Evolutionary conservation across 192 early-diverging fungal genomes (phyloP).

Genomic region (Geranomyces variabilis): DNA sequence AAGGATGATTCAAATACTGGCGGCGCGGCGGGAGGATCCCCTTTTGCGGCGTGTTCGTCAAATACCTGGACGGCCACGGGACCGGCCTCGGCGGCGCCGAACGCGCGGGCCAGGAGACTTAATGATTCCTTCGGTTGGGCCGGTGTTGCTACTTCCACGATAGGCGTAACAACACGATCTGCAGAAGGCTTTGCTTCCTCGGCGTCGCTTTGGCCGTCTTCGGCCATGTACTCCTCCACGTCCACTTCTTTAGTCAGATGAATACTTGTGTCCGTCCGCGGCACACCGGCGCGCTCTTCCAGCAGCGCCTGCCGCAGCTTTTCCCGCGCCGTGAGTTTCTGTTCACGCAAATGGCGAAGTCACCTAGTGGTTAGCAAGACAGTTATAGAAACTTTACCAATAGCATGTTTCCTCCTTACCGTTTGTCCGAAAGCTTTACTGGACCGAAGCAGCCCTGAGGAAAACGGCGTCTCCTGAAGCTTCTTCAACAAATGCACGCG

Average conservation of each 20-base stretch:
- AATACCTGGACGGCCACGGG: slow-evolving; percentile 23
- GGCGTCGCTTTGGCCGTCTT: slow-evolving; percentile 22
- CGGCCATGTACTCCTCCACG: slow-evolving; percentile 29
- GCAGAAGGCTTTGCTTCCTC: neutral
- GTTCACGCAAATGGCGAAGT: neutral
- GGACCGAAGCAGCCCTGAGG: slow-evolving; percentile 44
- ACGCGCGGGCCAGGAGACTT: slow-evolving; percentile 13
- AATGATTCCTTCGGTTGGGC: neutral
- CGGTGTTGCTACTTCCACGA: neutral
- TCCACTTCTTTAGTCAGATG: slow-evolving; percentile 43
- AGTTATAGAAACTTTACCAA: too few relatives aligned
- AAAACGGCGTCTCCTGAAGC: slow-evolving; percentile 45
- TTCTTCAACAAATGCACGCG: slow-evolving; percentile 52
- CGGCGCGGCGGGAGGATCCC: slow-evolving; percentile 10
- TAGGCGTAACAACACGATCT: too few relatives aligned
- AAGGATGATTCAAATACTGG: slow-evolving; percentile 35
- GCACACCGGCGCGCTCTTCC: slow-evolving; percentile 51
- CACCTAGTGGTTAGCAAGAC: too few relatives aligned
- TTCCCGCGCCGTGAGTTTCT: slow-evolving; percentile 51
- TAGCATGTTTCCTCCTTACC: too few relatives aligned
- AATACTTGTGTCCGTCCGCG: slow-evolving; percentile 35
- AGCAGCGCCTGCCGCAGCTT: slow-evolving; percentile 47
- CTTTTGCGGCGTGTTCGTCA: slow-evolving; percentile 14
- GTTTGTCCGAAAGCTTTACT: slow-evolving; percentile 45
- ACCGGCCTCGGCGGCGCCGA: slow-evolving; percentile 30